These are phyloP conservation scores for Candida andamanensis DNA, from an alignment of 805 yeast genomes.

Conservation along the genomic window DNA sequence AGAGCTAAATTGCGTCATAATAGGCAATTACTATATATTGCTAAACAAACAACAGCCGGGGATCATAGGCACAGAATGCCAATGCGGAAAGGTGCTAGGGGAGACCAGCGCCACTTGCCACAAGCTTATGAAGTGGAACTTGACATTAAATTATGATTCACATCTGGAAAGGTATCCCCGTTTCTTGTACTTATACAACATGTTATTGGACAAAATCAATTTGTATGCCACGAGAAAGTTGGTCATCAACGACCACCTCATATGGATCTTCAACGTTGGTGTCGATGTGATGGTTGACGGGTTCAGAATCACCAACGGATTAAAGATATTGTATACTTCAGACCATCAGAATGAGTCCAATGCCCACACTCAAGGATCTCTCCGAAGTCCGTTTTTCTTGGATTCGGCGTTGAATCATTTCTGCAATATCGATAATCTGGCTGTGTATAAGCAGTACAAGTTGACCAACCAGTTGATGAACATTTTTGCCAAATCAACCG, in stretches of 20 bases:
- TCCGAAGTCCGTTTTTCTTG: slow-evolving; percentile 11
- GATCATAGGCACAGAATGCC: slow-evolving; percentile 25
- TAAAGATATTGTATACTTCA: slow-evolving; percentile 32
- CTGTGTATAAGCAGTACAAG: slow-evolving; percentile 8
- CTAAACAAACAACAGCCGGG: slow-evolving; percentile 20
- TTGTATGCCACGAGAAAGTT: slow-evolving; percentile 34
- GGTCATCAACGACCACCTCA: slow-evolving; percentile 14
- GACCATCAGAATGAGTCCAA: no score
- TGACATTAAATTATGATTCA: slow-evolving; percentile 24
- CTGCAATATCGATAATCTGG: slow-evolving; percentile 16
- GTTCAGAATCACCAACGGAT: slow-evolving; percentile 14
- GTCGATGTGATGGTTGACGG: slow-evolving; percentile 21
- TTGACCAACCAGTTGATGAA: slow-evolving; percentile 7
- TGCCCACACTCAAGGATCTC: no score
- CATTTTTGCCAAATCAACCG: no score
- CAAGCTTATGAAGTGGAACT: slow-evolving; percentile 53
- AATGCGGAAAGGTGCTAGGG: slow-evolving; percentile 40
- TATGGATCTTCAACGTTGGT: slow-evolving; percentile 37
- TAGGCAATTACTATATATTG: slow-evolving; percentile 55
- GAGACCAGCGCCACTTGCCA: slow-evolving; percentile 13
- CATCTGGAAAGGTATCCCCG: slow-evolving; percentile 27
- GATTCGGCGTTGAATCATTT: slow-evolving; percentile 13
- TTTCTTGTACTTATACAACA: slow-evolving; percentile 30
- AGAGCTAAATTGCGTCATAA: slow-evolving; percentile 32
- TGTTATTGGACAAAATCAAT: slow-evolving; percentile 37